Percentiles rank a stretch among this genome's conserved stretches.
Evolutionary conservation across 2,329 filamentous ascomycete genomes (phyloP).

Genomic region (Diaporthe sp.): DNA sequence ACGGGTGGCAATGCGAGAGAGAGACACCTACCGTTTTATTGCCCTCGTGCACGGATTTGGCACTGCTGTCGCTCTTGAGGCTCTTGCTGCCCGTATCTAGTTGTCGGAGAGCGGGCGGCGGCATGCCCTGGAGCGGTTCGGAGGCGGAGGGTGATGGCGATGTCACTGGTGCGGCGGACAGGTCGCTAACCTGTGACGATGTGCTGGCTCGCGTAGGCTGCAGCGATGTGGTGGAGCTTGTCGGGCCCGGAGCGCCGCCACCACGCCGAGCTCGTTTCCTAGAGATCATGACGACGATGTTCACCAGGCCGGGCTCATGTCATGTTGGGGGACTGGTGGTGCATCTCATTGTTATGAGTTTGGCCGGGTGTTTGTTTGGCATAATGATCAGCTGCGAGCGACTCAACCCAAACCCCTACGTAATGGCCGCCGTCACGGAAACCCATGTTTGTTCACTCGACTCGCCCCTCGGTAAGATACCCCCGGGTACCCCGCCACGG

Average conservation of each 20-base stretch:
- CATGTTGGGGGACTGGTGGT: background rate
- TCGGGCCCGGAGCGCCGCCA: constrained; percentile 45
- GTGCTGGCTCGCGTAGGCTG: constrained; percentile 42
- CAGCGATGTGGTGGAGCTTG: constrained; percentile 44
- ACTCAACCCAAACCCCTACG: constrained; percentile 7
- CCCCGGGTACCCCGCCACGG: constrained; percentile 13
- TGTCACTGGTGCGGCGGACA: constrained; percentile 33
- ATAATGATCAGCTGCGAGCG: constrained; percentile 27
- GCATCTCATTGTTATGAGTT: constrained; percentile 6
- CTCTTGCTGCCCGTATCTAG: constrained; percentile 35
- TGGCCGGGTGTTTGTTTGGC: constrained; percentile 21
- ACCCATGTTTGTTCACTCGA: constrained; percentile 17
- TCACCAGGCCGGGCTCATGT: constrained; percentile 24
- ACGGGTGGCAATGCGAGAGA: background rate
- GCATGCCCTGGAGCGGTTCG: constrained; percentile 17
- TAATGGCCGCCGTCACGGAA: constrained; percentile 32
- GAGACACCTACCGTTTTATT: constrained; percentile 32
- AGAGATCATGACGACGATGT: constrained; percentile 53
- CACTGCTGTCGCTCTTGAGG: constrained; percentile 29
- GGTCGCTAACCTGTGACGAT: constrained; percentile 41
- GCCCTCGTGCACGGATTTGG: constrained; percentile 13
- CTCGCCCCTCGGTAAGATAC: constrained; percentile 17
- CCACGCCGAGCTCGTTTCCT: constrained; percentile 58
- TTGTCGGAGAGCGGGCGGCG: constrained; percentile 28
- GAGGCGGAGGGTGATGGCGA: constrained; percentile 36